These are phyloP conservation scores for Globisporangium cylindrosporum DNA, from an alignment of 352 stramenopile genomes.

Conservation along the genomic window DNA sequence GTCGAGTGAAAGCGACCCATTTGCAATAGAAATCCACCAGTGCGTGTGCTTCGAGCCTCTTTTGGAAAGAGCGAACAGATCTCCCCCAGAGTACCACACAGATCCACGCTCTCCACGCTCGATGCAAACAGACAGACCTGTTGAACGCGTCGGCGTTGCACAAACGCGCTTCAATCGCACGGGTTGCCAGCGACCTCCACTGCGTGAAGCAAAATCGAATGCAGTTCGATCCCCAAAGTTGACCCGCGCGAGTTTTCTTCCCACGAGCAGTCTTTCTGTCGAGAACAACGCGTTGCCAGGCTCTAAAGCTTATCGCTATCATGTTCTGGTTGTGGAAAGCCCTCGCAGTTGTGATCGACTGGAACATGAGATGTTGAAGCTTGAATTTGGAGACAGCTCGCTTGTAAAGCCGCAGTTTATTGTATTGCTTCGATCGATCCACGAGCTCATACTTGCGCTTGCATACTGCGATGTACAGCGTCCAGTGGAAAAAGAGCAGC, in stretches of 20 bases:
- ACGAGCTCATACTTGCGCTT: neutral
- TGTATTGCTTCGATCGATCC: constrained; percentile 3
- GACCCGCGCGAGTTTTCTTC: neutral
- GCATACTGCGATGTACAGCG: constrained; percentile 10
- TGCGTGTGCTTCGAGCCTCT: constrained; percentile 9
- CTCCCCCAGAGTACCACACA: constrained; percentile 17
- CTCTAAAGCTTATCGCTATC: neutral
- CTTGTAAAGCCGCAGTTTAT: constrained; percentile 2
- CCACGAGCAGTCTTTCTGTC: neutral
- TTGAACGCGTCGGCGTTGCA: constrained; percentile 23
- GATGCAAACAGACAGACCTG: constrained; percentile 16
- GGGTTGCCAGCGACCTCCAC: constrained; percentile 11
- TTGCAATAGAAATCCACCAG: constrained; percentile 1
- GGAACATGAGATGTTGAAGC: neutral
- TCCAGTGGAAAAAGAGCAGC: constrained; percentile 29
- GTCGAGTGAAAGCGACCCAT: constrained; percentile 13
- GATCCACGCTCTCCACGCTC: constrained; percentile 25
- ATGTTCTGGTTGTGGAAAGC: neutral
- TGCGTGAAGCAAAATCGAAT: neutral
- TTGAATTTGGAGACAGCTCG: neutral
- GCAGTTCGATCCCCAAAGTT: neutral
- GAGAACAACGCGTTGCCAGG: neutral
- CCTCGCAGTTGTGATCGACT: neutral
- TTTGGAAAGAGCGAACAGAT: constrained; percentile 10
- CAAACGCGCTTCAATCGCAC: constrained; percentile 6